phyloP scores from a whole-genome alignment of 2,329 filamentous ascomycete genomes.

The Apiospora phragmitis region DNA sequence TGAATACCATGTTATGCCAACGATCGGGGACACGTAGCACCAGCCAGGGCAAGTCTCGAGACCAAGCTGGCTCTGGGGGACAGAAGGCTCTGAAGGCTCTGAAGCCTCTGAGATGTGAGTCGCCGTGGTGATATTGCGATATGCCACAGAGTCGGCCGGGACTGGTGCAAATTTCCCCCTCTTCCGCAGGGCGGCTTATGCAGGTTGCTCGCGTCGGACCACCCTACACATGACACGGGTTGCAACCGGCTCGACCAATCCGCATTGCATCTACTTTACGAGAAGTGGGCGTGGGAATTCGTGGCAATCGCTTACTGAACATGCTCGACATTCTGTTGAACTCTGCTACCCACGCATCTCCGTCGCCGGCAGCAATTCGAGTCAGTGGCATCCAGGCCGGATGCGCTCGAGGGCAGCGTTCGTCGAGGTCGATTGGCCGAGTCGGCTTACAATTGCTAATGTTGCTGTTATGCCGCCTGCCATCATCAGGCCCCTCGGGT shows the following conservation, averaged over 20 bases:
- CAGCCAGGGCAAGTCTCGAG: background rate
- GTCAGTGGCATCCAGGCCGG: background rate
- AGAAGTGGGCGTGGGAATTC: slow-evolving; percentile 27
- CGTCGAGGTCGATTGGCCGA: background rate
- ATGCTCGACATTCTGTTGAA: slow-evolving; percentile 14
- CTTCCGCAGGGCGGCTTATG: slow-evolving; percentile 32
- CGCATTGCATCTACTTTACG: slow-evolving; percentile 28
- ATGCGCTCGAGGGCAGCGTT: background rate
- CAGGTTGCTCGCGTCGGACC: slow-evolving; percentile 24
- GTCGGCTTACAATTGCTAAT: background rate
- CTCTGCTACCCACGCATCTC: slow-evolving; percentile 5
- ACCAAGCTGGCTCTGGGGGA: background rate
- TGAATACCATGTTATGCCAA: background rate
- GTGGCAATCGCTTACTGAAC: slow-evolving; percentile 34
- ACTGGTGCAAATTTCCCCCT: slow-evolving; percentile 25
- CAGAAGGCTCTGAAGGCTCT: background rate
- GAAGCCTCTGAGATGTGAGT: slow-evolving; percentile 3
- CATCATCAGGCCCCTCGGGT: background rate
- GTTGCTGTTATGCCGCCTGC: background rate
- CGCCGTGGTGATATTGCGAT: slow-evolving; percentile 12
- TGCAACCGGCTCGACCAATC: slow-evolving; percentile 26
- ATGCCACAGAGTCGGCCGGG: slow-evolving; percentile 10
- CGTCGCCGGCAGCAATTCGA: background rate
- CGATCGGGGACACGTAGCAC: slow-evolving; percentile 10
- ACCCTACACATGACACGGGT: slow-evolving; percentile 29